A percentile compares a stretch with the other conserved stretches of the same genome.
These are phyloP conservation scores for Ambrosiella beaveri DNA, from an alignment of 2,329 filamentous ascomycete genomes.

Conservation along the genomic window DNA sequence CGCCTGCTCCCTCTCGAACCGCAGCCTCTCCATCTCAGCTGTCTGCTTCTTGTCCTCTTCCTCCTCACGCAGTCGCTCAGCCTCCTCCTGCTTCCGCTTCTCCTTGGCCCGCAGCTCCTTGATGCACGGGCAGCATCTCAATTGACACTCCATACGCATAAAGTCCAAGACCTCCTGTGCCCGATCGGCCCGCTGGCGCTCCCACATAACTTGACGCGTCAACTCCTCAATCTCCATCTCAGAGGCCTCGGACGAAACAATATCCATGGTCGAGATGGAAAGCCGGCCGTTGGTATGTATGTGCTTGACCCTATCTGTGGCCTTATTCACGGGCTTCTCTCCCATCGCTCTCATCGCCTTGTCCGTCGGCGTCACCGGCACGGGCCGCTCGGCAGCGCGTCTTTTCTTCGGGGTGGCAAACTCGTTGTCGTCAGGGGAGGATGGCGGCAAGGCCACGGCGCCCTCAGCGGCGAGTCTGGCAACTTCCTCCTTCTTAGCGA, in stretches of 20 bases:
- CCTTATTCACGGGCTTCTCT: slow-evolving; percentile 15
- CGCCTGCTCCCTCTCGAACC: slow-evolving; percentile 5
- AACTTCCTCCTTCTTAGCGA: slow-evolving; percentile 56
- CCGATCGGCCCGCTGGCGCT: slow-evolving; percentile 46
- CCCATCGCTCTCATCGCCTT: slow-evolving; percentile 13
- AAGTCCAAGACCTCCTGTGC: slow-evolving; percentile 61
- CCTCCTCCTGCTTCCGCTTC: neutral
- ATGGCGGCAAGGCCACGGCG: slow-evolving; percentile 44
- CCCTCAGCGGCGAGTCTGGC: slow-evolving; percentile 56
- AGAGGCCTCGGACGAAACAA: slow-evolving; percentile 36
- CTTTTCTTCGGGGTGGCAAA: slow-evolving; percentile 42
- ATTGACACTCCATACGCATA: slow-evolving; percentile 55
- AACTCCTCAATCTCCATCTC: slow-evolving; percentile 44
- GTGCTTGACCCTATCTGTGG: slow-evolving; percentile 16
- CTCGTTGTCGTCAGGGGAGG: slow-evolving; percentile 35
- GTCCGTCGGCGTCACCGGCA: neutral
- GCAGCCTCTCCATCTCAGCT: slow-evolving; percentile 13
- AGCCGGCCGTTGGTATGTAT: slow-evolving; percentile 19
- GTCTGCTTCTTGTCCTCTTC: slow-evolving; percentile 1
- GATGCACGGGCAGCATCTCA: slow-evolving; percentile 40
- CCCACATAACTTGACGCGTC: slow-evolving; percentile 35
- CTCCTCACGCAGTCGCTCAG: slow-evolving; percentile 1
- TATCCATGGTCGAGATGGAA: slow-evolving; percentile 31
- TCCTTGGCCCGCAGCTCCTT: slow-evolving; percentile 11
- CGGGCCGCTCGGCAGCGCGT: neutral